A percentile compares a stretch with the other conserved stretches of the same genome.
These are phyloP conservation scores for Colletotrichum melonis DNA, from an alignment of 2,329 filamentous ascomycete species.

Conservation along the genomic window DNA sequence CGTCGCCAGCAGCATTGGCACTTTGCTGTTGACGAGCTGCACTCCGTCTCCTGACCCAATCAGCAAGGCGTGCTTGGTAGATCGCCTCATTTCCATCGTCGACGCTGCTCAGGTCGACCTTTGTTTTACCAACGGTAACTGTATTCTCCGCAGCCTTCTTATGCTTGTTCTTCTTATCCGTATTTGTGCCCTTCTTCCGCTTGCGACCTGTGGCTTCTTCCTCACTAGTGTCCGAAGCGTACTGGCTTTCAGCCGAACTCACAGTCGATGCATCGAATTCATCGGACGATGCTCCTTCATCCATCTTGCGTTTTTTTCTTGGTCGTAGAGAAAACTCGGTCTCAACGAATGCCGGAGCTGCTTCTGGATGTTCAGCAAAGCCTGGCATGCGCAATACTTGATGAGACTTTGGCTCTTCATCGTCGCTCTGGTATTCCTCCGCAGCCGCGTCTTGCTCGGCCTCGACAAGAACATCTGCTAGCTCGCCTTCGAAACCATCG, in stretches of 20 bases:
- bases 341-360: slow-evolving; percentile 47
- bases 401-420: slow-evolving; percentile 71
- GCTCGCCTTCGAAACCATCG: slow-evolving; percentile 72
- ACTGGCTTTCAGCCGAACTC: slow-evolving; percentile 37
- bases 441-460: slow-evolving; percentile 79
- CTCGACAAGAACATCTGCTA: slow-evolving; percentile 83
- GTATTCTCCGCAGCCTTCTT: slow-evolving; percentile 43
- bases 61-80: slow-evolving; percentile 79
- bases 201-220: slow-evolving; percentile 53
- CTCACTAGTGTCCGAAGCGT: slow-evolving; percentile 48
- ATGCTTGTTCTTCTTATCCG: slow-evolving; percentile 31
- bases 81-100: slow-evolving; percentile 91
- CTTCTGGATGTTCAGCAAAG: slow-evolving; percentile 68
- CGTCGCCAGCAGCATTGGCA: slow-evolving; percentile 44
- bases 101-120: slow-evolving; percentile 66
- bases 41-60: slow-evolving; percentile 73
- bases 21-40: slow-evolving; percentile 51
- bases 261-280: slow-evolving; percentile 55
- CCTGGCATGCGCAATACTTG: slow-evolving; percentile 80
- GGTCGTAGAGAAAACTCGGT: slow-evolving; percentile 69
- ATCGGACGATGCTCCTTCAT: slow-evolving; percentile 52
- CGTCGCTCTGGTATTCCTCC: slow-evolving; percentile 55
- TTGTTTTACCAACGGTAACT: slow-evolving; percentile 46
- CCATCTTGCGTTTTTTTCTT: slow-evolving; percentile 64
- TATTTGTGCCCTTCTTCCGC: slow-evolving; percentile 58